Conservation (phyloP, 2,329 filamentous ascomycete species). For the Stylonectria norvegica region DNA sequence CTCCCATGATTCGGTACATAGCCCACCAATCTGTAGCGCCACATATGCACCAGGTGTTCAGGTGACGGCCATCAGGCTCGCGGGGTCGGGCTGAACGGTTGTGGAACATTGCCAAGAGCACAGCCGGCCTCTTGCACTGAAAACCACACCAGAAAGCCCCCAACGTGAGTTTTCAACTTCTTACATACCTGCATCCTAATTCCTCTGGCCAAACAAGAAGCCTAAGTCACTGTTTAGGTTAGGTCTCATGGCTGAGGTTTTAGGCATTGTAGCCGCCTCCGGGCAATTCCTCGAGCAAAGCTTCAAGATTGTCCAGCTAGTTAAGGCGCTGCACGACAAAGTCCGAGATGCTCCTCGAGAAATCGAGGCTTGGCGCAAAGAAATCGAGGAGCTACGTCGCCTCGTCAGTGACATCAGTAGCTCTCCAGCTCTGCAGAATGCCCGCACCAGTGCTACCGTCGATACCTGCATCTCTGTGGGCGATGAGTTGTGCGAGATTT, state of each 20-base stretch:
- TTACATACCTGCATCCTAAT: no score
- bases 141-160: no score
- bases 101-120: no score
- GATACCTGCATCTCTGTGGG: not conserved
- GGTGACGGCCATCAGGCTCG: no score
- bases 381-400: constrained; percentile 2
- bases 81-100: no score
- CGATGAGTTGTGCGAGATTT: not conserved
- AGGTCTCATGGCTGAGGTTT: constrained; percentile 7
- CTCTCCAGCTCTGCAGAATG: constrained; percentile 1
- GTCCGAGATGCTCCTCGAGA: constrained; percentile 5
- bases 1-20: no score
- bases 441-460: not conserved
- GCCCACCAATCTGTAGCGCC: no score
- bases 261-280: constrained; percentile 6
- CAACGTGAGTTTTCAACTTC: no score
- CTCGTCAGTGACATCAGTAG: not conserved
- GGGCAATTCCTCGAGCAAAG: constrained; percentile 6
- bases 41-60: no score
- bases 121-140: no score
- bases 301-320: constrained; percentile 1
- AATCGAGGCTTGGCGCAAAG: not conserved
- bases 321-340: constrained; percentile 6
- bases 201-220: no score
- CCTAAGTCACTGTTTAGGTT: no score